Conservation (phyloP, 805 yeast genomes). For the Saturnispora quitensis region DNA sequence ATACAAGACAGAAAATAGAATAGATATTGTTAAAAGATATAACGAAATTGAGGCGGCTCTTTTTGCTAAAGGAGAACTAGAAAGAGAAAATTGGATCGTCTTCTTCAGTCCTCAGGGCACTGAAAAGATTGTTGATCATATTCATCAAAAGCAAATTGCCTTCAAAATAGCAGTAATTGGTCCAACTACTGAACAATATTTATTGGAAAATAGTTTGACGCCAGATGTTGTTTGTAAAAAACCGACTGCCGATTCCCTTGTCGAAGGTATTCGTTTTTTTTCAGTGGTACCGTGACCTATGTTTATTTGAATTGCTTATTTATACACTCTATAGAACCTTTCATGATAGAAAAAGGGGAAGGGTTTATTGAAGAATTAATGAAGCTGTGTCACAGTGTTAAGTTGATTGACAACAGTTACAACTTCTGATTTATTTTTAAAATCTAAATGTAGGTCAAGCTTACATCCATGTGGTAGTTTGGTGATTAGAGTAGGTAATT, state of each 20-base stretch:
- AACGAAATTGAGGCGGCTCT: neutral
- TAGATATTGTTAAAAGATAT: constrained; percentile 32
- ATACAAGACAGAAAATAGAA: constrained; percentile 53
- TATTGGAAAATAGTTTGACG: constrained; percentile 40
- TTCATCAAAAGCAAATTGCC: constrained; percentile 9
- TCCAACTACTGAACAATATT: constrained; percentile 74
- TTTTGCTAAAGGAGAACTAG: constrained; percentile 23
- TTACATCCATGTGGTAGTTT: constrained; percentile 24
- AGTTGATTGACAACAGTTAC: constrained; percentile 63
- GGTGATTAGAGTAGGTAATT: constrained; percentile 54
- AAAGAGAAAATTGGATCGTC: constrained; percentile 56
- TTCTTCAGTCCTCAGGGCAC: constrained; percentile 93
- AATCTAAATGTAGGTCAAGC: constrained; percentile 50
- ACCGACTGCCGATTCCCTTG: constrained; percentile 61
- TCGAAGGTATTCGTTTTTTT: constrained; percentile 28
- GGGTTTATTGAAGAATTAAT: constrained; percentile 26
- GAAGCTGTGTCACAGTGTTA: constrained; percentile 51
- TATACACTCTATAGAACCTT: neutral
- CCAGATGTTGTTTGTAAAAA: constrained; percentile 59
- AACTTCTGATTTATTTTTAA: constrained; percentile 59
- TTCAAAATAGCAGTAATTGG: constrained; percentile 75
- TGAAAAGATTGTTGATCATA: constrained; percentile 42
- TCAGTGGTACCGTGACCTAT: neutral
- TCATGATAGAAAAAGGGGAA: neutral
- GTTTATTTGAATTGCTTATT: neutral